These are phyloP conservation scores for Dactylis glomerata DNA, from an alignment of 176 grass and related monocot species.

Conservation along the genomic window DNA sequence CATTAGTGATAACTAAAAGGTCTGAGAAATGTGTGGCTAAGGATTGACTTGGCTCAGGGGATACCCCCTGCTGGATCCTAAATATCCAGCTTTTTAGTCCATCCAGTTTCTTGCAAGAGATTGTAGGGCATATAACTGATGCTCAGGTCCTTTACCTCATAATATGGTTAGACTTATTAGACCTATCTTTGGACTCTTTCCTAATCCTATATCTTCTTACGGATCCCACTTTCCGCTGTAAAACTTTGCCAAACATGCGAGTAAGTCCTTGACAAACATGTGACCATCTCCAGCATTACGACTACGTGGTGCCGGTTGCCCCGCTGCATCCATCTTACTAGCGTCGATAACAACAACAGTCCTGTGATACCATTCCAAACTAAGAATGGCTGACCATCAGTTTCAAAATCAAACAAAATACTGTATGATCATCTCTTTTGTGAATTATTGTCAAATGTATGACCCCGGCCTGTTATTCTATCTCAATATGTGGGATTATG, in stretches of 20 bases:
- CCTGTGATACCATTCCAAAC: neutral
- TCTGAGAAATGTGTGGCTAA: too few relatives aligned
- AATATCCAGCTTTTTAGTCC: neutral
- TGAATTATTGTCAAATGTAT: too few relatives aligned
- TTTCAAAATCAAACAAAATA: too few relatives aligned
- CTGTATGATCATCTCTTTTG: too few relatives aligned
- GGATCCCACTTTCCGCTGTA: neutral
- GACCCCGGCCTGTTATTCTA: too few relatives aligned
- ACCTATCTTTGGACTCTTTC: neutral
- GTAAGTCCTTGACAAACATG: neutral
- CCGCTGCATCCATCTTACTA: too few relatives aligned
- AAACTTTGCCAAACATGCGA: too few relatives aligned
- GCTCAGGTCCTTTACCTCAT: neutral
- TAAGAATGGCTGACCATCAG: too few relatives aligned
- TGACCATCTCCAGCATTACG: neutral
- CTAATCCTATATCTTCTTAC: neutral
- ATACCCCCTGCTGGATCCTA: neutral
- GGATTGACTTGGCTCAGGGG: too few relatives aligned
- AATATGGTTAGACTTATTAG: neutral
- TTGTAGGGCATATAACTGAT: neutral
- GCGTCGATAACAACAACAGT: neutral
- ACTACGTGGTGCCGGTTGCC: too few relatives aligned
- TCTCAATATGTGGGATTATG: too few relatives aligned
- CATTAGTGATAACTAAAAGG: too few relatives aligned
- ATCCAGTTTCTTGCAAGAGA: neutral